Conservation (phyloP, 2,329 filamentous ascomycete genomes). For the Botrytis galanthina region DNA sequence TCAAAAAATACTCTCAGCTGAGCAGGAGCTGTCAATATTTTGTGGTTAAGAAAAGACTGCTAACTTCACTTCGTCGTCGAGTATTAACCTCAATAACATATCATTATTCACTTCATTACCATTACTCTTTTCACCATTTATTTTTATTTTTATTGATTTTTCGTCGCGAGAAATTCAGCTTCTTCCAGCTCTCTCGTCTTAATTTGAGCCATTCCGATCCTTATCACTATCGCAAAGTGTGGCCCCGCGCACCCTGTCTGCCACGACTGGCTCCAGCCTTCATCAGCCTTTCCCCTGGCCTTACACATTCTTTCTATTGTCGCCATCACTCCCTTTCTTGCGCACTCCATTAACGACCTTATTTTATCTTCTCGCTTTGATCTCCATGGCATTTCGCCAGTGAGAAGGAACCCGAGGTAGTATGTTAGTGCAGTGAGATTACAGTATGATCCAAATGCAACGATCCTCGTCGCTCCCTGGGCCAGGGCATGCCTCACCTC, state of each 20-base stretch:
- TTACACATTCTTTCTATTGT: constrained; percentile 1
- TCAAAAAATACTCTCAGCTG: not conserved
- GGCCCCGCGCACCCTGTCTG: constrained; percentile 13
- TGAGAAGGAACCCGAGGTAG: constrained; percentile 1
- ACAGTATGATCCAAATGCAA: constrained; percentile 40
- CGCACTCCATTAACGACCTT: not conserved
- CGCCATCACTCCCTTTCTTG: constrained; percentile 10
- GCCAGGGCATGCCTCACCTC: constrained; percentile 39
- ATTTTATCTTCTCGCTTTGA: not conserved
- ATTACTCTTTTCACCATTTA: not conserved
- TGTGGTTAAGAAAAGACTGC: not conserved
- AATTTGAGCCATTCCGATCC: not conserved
- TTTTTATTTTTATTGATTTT: not conserved
- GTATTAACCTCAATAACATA: not conserved
- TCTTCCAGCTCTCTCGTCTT: not conserved
- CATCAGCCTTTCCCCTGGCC: constrained; percentile 17
- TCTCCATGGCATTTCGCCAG: constrained; percentile 3
- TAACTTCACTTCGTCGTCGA: not conserved
- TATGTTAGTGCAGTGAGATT: constrained; percentile 31
- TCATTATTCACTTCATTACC: not conserved
- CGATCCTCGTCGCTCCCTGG: constrained; percentile 40
- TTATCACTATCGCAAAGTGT: constrained; percentile 14
- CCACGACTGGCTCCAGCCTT: constrained; percentile 12
- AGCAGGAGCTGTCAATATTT: not conserved
- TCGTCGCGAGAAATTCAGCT: not conserved